These are phyloP conservation scores for Globisporangium spiculum DNA, from an alignment of 352 stramenopile species.

Conservation along the genomic window DNA sequence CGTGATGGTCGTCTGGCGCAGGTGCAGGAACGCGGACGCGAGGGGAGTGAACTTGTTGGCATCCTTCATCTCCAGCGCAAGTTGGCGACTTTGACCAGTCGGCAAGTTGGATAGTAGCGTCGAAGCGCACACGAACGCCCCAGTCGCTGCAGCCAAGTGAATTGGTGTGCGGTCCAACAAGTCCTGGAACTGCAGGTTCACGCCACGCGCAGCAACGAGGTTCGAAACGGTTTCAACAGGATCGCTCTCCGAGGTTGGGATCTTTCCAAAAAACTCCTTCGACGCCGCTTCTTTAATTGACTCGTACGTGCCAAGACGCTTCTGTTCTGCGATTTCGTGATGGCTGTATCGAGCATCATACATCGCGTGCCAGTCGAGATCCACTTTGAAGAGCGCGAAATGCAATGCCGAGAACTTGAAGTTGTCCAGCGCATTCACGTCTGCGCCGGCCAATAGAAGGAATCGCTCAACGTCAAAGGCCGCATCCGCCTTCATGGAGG, in stretches of 20 bases:
- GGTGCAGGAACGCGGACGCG: constrained; percentile 44
- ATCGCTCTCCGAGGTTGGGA: constrained; percentile 44
- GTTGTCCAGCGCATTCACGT: constrained; percentile 48
- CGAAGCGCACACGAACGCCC: constrained; percentile 65
- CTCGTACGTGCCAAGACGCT: constrained; percentile 41
- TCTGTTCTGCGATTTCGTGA: constrained; percentile 14
- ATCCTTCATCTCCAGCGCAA: constrained; percentile 21
- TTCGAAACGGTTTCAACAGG: constrained; percentile 74
- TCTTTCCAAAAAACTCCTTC: constrained; percentile 28
- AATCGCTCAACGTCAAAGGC: constrained; percentile 69
- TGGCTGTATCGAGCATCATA: constrained; percentile 56
- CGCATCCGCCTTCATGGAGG: constrained; percentile 58
- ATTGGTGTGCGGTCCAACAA: constrained; percentile 47
- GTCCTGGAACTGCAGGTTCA: constrained; percentile 38
- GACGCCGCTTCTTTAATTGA: constrained; percentile 39
- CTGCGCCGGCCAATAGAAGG: constrained; percentile 46
- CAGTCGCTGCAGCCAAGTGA: constrained; percentile 60
- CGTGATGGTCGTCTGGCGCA: constrained; percentile 70
- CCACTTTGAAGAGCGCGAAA: constrained; percentile 66
- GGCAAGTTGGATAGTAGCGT: constrained; percentile 33
- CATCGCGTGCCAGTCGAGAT: constrained; percentile 54
- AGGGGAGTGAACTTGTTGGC: constrained; percentile 46
- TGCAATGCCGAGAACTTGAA: constrained; percentile 56
- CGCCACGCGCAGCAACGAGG: constrained; percentile 40
- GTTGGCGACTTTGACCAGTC: constrained; percentile 3